phyloP scores from a whole-genome alignment of 495 filamentous ascomycete species.

The Daldinia bambusicola region DNA sequence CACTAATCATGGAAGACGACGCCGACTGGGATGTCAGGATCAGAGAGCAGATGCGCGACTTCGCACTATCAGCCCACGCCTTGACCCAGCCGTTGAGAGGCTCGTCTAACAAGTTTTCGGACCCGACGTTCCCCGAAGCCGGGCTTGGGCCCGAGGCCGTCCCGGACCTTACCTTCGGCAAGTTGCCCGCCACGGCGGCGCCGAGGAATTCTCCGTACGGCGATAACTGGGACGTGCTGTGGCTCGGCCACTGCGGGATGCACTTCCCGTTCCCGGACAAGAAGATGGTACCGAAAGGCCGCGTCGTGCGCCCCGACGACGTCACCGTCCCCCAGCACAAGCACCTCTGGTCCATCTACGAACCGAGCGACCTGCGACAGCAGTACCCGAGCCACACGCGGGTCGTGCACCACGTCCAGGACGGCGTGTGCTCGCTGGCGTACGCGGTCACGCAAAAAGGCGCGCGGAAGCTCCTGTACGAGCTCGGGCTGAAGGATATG shows the following conservation, averaged over 20 bases:
- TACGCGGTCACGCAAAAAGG: slow-evolving; percentile 48
- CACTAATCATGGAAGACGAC: slow-evolving; percentile 68
- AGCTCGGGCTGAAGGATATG: slow-evolving; percentile 45
- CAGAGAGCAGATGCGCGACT: slow-evolving; percentile 59
- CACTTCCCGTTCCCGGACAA: slow-evolving; percentile 42
- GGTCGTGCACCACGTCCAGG: slow-evolving; percentile 50
- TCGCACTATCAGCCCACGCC: slow-evolving; percentile 55
- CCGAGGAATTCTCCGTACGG: slow-evolving; percentile 63
- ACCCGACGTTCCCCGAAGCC: slow-evolving; percentile 38
- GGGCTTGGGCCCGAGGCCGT: slow-evolving; percentile 10
- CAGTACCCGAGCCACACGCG: slow-evolving; percentile 50
- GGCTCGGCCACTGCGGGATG: slow-evolving; percentile 64
- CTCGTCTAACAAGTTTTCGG: slow-evolving; percentile 28
- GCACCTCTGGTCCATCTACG: slow-evolving; percentile 47
- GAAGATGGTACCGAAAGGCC: slow-evolving; percentile 39
- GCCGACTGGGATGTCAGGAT: slow-evolving; percentile 67
- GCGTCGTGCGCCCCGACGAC: slow-evolving; percentile 42
- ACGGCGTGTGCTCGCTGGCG: slow-evolving; percentile 48
- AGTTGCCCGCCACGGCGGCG: slow-evolving; percentile 45
- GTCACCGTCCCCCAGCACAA: slow-evolving; percentile 45
- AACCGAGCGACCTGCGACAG: slow-evolving; percentile 38
- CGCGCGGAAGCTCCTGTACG: slow-evolving; percentile 45
- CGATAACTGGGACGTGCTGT: slow-evolving; percentile 67
- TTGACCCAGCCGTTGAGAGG: slow-evolving; percentile 43
- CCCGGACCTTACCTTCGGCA: slow-evolving; percentile 37